Base-by-base conservation (phyloP, 352 stramenopile species). In the Discostella stelligera region DNA sequence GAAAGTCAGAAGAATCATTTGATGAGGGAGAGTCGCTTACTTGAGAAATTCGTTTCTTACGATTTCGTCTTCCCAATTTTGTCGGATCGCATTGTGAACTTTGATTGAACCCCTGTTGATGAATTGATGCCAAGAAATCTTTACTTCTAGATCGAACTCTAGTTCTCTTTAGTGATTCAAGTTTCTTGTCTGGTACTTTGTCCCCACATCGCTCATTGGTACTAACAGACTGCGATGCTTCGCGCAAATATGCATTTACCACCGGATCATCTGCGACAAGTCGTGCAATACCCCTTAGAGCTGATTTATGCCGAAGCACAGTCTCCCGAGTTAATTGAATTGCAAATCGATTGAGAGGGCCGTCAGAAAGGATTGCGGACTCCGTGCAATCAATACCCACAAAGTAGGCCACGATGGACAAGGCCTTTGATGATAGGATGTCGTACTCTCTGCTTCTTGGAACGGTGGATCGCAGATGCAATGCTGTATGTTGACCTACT, bases 231-330 rank as follows among this genome's bases (percentile, higher is more conserved):
- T 41, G 27, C n/a, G 11, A 25, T 53, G n/a, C 50, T 14, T 56
- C 23, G 21, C 58, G 65, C 32, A 82, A 74, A 68, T 77, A 77
- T 3, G 66, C 62, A 39, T 69, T 44, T 4, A 79, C 76, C 14
- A 83, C 58, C 23, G 62, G 76, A 74, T 83, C 76, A 58, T 79
- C 65, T 13, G 54, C 59, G 27, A 74, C 65, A 27, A 83, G 60
- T 50, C 76, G 44, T 21, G 65, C 70, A 37, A 83, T 59, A n/a
- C 76, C 76, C 49, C 54, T 50, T 9, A 83, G 55, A 52, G 70
- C 53, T 14, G 58, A 20, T 54, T 74, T 62, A 49, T 83, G 68
- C 25, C 56, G 60, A 30, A 83, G 48, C 27, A 78, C 64, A 39
- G 3, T 65, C n/a, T 77, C 60, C 37, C 67, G 49, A 58, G 66